A percentile compares a stretch with the other conserved stretches of the same genome.
Conservation (phyloP, 108 stramenopile species). For the Cyclotella choctawhatcheeana region DNA sequence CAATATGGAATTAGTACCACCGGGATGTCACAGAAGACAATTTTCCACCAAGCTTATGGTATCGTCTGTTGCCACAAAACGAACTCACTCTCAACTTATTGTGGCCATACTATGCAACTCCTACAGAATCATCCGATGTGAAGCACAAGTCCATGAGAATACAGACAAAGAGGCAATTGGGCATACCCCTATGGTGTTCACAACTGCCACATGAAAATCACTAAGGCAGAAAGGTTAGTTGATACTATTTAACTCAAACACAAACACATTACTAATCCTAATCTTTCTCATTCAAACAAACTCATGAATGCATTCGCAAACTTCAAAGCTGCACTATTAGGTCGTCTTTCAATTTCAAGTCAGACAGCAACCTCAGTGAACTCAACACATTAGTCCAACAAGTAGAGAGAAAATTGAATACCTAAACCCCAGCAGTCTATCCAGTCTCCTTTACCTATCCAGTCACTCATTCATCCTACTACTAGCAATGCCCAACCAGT, state of each 20-base stretch:
- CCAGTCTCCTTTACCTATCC: no score
- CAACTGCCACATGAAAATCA: constrained; percentile 3
- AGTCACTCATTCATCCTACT: no score
- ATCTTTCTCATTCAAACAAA: neutral
- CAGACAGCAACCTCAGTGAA: neutral
- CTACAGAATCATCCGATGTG: constrained; percentile 3
- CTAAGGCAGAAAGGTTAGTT: neutral
- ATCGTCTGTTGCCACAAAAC: constrained; percentile 40
- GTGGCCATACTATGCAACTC: constrained; percentile 11
- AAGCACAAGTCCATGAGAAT: neutral
- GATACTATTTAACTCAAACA: constrained; percentile 1
- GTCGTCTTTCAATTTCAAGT: no score
- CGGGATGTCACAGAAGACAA: constrained; percentile 25
- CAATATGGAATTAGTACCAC: constrained; percentile 47
- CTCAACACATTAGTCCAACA: neutral
- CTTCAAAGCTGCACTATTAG: neutral
- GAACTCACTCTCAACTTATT: constrained; percentile 41
- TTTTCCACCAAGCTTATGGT: constrained; percentile 40
- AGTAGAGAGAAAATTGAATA: neutral
- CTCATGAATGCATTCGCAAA: neutral
- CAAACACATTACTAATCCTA: constrained; percentile 5
- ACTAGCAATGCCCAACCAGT: no score
- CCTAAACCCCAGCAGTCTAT: neutral
- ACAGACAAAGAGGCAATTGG: neutral
- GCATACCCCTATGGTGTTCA: neutral